Evolutionary conservation across 805 yeast species (phyloP), one percentile per base, ranked within the genome.

Genomic region (Lachancea cidri): DNA sequence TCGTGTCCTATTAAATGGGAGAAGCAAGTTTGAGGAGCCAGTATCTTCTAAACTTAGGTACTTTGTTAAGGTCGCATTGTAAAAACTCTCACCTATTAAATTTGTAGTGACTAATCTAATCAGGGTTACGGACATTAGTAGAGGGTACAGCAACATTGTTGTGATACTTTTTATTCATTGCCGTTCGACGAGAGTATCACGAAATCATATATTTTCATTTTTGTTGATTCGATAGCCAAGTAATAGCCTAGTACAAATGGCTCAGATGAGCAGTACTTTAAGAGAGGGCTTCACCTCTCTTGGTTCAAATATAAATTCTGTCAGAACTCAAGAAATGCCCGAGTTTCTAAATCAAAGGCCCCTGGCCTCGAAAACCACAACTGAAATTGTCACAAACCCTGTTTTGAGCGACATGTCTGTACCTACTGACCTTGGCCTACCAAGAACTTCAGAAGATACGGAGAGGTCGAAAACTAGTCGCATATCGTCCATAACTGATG

Each of bases 1-100:
- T 33, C 80, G 44, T 2, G 71, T 66, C 2, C 47, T 53, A 46
- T 68, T 66, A 44, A 66, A 62, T 29, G 68, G 70, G 6, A 54
- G 25, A 18, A 60, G 34, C 14, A 60, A 17, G 29, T 50, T 54
- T 3, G 36, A 39, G 1, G 32, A 32, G 17, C 33, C 33, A 7
- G 17, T 33, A 20, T 36, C 32, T 6, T 17, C 17, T 3, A 44
- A 32, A 15, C 35, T 18, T 34, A 44, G 24, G 19, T 20, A 27
- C 5, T n/a, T 8, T 6, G 16, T 8, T 15, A 44, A 27, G 8
- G 47, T 39, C 4, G 24, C 29, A 4, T 39, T 39, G 34, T 44
- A 44, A 29, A 36, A 44, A 2, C 29, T 16, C 16, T 29, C 20
- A 16, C 43, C 43, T 17, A 35, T n/a, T 6, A 33, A n/a, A 15